A percentile compares a stretch with the other conserved stretches of the same genome.
These are phyloP conservation scores for Saccharomyces hybrid DNA, from an alignment of 1,139 yeast species.

Conservation along the genomic window DNA sequence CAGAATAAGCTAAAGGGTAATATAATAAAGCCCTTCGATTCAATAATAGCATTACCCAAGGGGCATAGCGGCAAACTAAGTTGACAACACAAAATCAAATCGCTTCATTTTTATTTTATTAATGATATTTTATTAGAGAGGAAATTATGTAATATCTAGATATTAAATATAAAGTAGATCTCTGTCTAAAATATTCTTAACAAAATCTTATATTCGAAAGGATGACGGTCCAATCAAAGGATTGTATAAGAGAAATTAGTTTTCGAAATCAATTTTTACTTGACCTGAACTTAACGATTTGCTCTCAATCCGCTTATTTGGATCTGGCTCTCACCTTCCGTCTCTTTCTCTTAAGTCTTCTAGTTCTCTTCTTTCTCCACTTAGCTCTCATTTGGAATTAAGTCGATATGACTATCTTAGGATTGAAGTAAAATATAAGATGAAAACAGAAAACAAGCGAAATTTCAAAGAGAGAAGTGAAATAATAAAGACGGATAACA, in stretches of 20 bases:
- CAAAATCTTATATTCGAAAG: background rate
- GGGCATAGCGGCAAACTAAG: background rate
- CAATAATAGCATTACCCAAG: no score
- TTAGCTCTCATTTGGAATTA: background rate
- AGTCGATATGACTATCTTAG: background rate
- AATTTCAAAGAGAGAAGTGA: background rate
- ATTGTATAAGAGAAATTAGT: background rate
- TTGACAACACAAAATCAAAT: background rate
- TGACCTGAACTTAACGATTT: background rate
- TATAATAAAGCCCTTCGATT: background rate
- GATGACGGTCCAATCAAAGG: background rate
- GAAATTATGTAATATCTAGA: background rate
- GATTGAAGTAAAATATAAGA: background rate
- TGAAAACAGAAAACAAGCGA: no score
- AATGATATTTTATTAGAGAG: background rate
- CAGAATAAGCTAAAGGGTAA: background rate
- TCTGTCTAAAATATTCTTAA: background rate
- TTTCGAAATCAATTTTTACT: background rate
- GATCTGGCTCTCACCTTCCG: conserved; percentile 99
- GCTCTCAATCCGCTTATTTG: conserved; percentile 61
- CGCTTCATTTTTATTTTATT: background rate
- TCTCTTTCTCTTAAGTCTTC: conserved; percentile 99
- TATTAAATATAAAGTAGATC: background rate
- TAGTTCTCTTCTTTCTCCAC: conserved; percentile 89
- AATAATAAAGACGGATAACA: background rate